These are phyloP conservation scores for Thalassiosira sp. DNA, from an alignment of 352 stramenopile genomes.

Conservation along the genomic window DNA sequence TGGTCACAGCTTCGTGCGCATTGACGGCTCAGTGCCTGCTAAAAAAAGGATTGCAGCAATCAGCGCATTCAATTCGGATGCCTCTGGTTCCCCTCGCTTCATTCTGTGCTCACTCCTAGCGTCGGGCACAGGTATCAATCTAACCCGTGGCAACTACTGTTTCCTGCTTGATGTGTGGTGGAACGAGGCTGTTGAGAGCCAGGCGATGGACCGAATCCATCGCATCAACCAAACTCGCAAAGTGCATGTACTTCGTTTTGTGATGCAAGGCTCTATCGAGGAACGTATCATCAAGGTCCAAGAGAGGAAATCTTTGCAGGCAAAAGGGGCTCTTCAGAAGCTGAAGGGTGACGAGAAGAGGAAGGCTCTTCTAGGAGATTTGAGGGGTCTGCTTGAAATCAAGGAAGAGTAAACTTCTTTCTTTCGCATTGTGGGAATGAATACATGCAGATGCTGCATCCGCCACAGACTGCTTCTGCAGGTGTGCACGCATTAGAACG, in stretches of 20 bases:
- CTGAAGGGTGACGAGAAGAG: conserved; percentile 46
- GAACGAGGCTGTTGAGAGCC: conserved; percentile 91
- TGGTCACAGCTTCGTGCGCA: conserved; percentile 48
- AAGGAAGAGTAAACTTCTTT: conserved; percentile 24
- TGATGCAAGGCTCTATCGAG: conserved; percentile 61
- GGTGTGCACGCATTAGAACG: too few species aligned
- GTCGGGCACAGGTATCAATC: conserved; percentile 62
- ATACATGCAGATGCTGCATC: too few species aligned
- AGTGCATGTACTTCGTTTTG: conserved; percentile 80
- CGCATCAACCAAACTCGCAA: conserved; percentile 95
- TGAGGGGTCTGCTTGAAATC: conserved; percentile 47
- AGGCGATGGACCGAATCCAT: conserved; percentile 94
- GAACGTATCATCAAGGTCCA: conserved; percentile 55
- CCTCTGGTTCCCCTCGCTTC: conserved; percentile 42
- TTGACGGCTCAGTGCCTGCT: conserved; percentile 50
- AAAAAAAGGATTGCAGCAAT: conserved; percentile 38
- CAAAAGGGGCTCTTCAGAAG: conserved; percentile 54
- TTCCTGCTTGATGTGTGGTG: conserved; percentile 87
- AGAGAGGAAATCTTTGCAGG: conserved; percentile 43
- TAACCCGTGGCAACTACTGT: conserved; percentile 61
- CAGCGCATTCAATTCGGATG: conserved; percentile 44
- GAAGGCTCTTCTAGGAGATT: conserved; percentile 40
- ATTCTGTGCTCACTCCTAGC: conserved; percentile 59
- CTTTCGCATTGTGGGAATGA: background rate
- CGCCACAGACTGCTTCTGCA: too few species aligned